Evolutionary conservation across 2,329 filamentous ascomycete genomes (phyloP), one percentile per base, ranked within the genome.

Genomic region (Phymatotrichopsis omnivora): DNA sequence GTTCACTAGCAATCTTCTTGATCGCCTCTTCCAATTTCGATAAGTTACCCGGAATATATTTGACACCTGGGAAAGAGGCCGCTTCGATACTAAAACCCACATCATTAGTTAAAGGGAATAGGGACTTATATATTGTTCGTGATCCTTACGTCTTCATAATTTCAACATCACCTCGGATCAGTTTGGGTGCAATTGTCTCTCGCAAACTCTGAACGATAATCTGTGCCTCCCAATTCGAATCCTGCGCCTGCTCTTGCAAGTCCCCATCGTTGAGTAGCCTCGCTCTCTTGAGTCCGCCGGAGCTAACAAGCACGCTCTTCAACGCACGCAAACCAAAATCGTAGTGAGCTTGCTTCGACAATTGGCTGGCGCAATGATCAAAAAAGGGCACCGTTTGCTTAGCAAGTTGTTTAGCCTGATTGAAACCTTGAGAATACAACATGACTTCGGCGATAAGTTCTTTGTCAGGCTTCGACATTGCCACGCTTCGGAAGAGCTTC

Each of bases 401-500:
- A 2, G 91, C 94, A 4, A 99, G 72, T 49, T 80, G 71, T 67
- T 96, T 98, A 27, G 91, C 91, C 64, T 94, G 85, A 59, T 85
- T 93, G 72, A 99, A 99, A 61, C 91, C 91, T 65, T 99, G 91
- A 1, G 93, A 98, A 72, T 95, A 99, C 27, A 99, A 77, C 93
- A 98, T 99, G 60, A 99, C 91, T 69, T 99, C 91, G 27, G 91
- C 86, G 66, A 99, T 99, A 47, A 98, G 81, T 65, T 98, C 93
- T 66, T 98, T 98, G 70, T 98, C 93, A 1, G 91, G 91, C 67
- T 96, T 98, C 8, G 91, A 98, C 91, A 99, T 99, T 52, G 91
- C 91, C 40, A 99, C 87, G 60, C 91, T 98, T 62, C 93, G 81
- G 77, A 99, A 99, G 30, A 99, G 72, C 67, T 98, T 99, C 77